Base-by-base conservation (phyloP, 331 rosid species). In the Saraca asoca region DNA sequence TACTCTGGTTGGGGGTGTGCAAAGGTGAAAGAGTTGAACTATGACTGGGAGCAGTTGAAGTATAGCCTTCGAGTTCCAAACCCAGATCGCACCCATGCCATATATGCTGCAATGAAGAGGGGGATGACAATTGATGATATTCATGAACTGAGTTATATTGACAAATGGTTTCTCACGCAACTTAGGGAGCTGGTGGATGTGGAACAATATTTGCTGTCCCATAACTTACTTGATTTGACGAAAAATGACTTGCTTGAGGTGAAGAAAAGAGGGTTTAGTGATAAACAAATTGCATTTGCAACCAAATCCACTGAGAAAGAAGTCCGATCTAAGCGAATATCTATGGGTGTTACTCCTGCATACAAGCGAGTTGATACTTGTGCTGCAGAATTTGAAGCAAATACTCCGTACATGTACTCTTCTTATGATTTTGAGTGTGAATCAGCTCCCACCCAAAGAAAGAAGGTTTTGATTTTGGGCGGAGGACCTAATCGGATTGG, bases 401-500 rank as follows among this genome's bases (percentile, higher is more conserved):
- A 90, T 69, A 94, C 99, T 62, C 99, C 99, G 24, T 94, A 88
- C 42, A 90, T 94, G 99, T 94, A 94, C 78, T 94, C 99, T 54
- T 94, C 97, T 43, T 94, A 94, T 82, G 99, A 94, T 83, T 81
- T 80, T 74, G 96, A 94, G 83, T 90, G 99, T 42, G 99, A 94
- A 83, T 87, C 98, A 38, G 89, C 87, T 54, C 99, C 97, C 73
- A 94, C 97, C 19, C 77, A 69, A 48, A 82, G 42, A 39, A 94
- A 85, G 82, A 94, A 94, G 80, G 96, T 94, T 72, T 72, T 94
- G 49, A 94, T 94, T 72, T 81, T 94, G 79, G 99, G 99, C 51
- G 99, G 99, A 64, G 96, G 97, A 51, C 99, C 99, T 13, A 94
- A 94, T 69, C 87, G 99, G 75, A 94, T 94, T 9, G 99, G 99